Base-by-base conservation (phyloP, 768 basidiomycete genomes). In the Mycena galericulata region DNA sequence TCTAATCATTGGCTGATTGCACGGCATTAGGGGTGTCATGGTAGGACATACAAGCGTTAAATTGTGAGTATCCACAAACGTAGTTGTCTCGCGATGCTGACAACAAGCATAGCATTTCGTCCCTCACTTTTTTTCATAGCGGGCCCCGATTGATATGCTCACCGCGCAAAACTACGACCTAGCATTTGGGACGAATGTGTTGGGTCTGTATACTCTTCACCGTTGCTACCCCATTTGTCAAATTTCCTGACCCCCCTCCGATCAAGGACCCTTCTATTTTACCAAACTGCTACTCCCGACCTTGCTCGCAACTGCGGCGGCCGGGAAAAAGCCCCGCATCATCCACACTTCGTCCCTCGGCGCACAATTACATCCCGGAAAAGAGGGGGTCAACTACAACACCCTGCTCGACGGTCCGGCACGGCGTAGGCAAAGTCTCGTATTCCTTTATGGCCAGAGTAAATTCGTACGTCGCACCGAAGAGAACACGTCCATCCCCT, bases 261-360 rank as follows among this genome's bases (percentile, higher is more conserved):
- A 66, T 26, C 32, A 17, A 88, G 89, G 90, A 4, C 91, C 88
- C 73, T 89, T 84, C 73, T 84, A 87, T 71, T 82, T 92, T 62
- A 91, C 89, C 4, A 78, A 79, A 40, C 77, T 84, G 10, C 80
- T 89, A 40, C 77, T 89, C 32, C 86, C 87, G 2, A 78, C 76
- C 2, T 77, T 87, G n/a, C 68, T 80, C 7, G 77, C 79, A 3
- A 83, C 82, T 1, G 43, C 62, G 17, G 30, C 62, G 3, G 68
- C 81, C 0, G 80, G 80, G 26, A 77, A 79, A 54, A 81, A 82
- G 53, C 76, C 80, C 1, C 85, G 88, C 15, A 72, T 88, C n/a
- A 77, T 89, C 3, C 67, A 74, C 63, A 68, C 68, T 0, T 60
- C 72, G 1, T 74, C 75, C 15, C 74, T 75, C 0, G 80, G 53